Evolutionary conservation across 352 stramenopile genomes (phyloP).

Genomic region (Phytophthora crassamura): DNA sequence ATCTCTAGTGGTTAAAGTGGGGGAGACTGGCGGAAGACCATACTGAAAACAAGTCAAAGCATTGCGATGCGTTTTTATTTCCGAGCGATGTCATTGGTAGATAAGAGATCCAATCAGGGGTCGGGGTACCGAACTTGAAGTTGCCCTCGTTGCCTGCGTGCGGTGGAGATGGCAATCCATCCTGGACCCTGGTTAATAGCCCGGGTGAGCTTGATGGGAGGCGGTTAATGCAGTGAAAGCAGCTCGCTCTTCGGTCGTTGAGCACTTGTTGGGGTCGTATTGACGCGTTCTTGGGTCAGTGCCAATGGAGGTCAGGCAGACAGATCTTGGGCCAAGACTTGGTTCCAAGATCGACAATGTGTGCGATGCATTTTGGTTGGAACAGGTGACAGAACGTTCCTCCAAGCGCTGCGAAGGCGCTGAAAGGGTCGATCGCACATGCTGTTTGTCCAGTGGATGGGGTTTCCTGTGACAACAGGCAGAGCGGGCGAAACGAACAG

Average conservation of each 20-base stretch:
- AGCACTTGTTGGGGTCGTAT: too few relatives aligned
- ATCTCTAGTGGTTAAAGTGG: too few relatives aligned
- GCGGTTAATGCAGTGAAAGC: too few relatives aligned
- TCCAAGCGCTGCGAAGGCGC: constrained; percentile 13
- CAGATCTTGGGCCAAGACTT: too few relatives aligned
- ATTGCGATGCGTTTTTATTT: constrained; percentile 34
- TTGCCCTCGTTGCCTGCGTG: background rate
- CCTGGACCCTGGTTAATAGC: too few relatives aligned
- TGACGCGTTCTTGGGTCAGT: too few relatives aligned
- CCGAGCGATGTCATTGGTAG: constrained; percentile 14
- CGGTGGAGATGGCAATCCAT: background rate
- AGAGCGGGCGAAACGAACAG: constrained; percentile 13
- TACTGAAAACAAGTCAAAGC: constrained; percentile 18
- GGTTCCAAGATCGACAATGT: background rate
- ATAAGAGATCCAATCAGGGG: constrained; percentile 27
- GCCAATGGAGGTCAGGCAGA: too few relatives aligned
- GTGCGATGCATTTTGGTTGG: background rate
- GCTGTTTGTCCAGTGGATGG: background rate
- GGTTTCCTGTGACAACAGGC: background rate
- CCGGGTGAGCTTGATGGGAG: too few relatives aligned
- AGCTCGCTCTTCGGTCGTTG: too few relatives aligned
- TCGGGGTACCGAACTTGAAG: constrained; percentile 20
- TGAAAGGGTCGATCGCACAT: constrained; percentile 8
- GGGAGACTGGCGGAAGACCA: background rate
- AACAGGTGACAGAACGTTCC: constrained; percentile 20